Conservation (phyloP, 495 filamentous ascomycete genomes). For the Aspergillus funiculosus region DNA sequence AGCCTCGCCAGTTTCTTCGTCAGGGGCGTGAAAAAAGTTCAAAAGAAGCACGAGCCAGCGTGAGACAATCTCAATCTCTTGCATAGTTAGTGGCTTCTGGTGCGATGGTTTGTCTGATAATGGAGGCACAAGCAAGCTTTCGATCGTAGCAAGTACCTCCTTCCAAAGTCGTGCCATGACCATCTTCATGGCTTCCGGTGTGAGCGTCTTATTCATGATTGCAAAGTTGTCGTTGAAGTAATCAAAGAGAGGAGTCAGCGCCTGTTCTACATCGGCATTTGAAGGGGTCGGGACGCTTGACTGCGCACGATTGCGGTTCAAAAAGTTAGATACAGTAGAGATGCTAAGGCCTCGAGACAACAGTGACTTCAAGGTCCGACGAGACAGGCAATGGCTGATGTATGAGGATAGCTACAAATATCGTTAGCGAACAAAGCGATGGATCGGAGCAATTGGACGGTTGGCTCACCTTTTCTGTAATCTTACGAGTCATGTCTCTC, state of each 20-base stretch:
- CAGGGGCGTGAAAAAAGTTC: slow-evolving; percentile 90
- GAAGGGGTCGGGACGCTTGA: slow-evolving; percentile 55
- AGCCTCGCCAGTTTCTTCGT: slow-evolving; percentile 78
- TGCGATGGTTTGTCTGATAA: slow-evolving; percentile 91
- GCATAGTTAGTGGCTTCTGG: slow-evolving; percentile 78
- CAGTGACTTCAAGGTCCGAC: slow-evolving; percentile 66
- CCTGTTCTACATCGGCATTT: slow-evolving; percentile 67
- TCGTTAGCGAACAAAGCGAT: too few species aligned
- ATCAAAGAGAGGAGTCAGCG: slow-evolving; percentile 80
- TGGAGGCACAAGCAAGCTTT: slow-evolving; percentile 85
- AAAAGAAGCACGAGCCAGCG: slow-evolving; percentile 90
- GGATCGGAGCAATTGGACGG: too few species aligned
- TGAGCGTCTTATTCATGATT: slow-evolving; percentile 95
- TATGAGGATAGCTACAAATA: slow-evolving; percentile 79
- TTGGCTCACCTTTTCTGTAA: slow-evolving; percentile 86
- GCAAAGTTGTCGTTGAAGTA: slow-evolving; percentile 99
- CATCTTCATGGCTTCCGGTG: slow-evolving; percentile 85
- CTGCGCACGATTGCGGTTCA: slow-evolving; percentile 55
- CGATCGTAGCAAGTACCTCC: slow-evolving; percentile 87
- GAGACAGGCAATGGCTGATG: slow-evolving; percentile 85
- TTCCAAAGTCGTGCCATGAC: slow-evolving; percentile 99
- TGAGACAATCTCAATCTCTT: slow-evolving; percentile 92
- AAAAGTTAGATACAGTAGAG: slow-evolving; percentile 74
- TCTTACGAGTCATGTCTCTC: slow-evolving; percentile 94
- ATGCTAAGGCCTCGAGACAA: slow-evolving; percentile 67